These are phyloP conservation scores for Rhodotorula sp. DNA, from an alignment of 1,284 basidiomycete genomes.

Conservation along the genomic window DNA sequence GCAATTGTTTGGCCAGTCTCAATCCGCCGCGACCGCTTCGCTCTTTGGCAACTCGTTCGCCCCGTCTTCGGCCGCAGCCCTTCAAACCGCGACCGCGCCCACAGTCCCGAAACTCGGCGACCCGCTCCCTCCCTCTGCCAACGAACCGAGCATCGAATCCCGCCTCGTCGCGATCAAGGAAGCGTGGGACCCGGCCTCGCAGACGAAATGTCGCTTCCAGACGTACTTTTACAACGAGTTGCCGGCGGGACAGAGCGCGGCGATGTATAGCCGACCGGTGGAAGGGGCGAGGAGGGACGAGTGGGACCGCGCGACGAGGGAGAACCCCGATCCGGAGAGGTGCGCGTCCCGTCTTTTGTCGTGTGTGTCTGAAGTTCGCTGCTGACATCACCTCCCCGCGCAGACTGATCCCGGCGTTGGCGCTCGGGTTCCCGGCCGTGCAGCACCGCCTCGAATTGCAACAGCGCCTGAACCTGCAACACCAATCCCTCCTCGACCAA, in stretches of 20 bases:
- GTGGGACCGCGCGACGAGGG: constrained; percentile 33
- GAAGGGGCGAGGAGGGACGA: constrained; percentile 22
- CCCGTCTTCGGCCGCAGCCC: constrained; percentile 11
- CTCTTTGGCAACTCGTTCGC: constrained; percentile 23
- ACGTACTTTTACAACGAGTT: constrained; percentile 39
- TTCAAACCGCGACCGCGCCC: not conserved
- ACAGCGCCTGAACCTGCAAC: constrained; percentile 3
- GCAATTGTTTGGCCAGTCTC: constrained; percentile 38
- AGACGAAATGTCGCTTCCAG: constrained; percentile 33
- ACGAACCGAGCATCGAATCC: constrained; percentile 26
- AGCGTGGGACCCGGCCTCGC: constrained; percentile 27
- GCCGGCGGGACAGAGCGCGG: constrained; percentile 6
- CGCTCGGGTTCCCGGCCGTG: constrained; percentile 37
- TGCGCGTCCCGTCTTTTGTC: constrained; percentile 5
- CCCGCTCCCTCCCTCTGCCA: constrained; percentile 14
- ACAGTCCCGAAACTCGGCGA: constrained; percentile 35
- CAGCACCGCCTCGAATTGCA: constrained; percentile 31
- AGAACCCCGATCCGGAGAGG: constrained; percentile 41
- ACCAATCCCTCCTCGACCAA: constrained; percentile 27
- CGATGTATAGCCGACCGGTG: constrained; percentile 25
- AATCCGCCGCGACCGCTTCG: constrained; percentile 33
- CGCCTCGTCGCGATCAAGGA: constrained; percentile 28
- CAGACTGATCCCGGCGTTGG: constrained; percentile 38
- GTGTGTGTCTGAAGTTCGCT: no score
- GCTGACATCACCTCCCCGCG: not conserved